Evolutionary conservation across 495 filamentous ascomycete species (phyloP), one percentile per base, ranked within the genome.

Genomic region (Bombardia bombarda): DNA sequence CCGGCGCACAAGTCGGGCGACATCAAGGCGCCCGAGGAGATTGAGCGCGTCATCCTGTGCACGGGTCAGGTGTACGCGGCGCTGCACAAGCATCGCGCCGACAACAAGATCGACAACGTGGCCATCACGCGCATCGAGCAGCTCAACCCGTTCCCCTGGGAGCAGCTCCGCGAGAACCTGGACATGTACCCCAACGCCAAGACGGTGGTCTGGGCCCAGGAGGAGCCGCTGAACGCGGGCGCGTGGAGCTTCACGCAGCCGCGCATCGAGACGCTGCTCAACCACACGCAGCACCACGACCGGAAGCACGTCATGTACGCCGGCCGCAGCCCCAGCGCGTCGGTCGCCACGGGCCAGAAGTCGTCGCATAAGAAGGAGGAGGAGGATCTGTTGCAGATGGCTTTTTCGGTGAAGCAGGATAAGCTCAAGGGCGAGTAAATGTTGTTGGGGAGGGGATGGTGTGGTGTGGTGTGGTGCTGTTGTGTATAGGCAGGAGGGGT

Each of bases 131-230:
- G 92, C 57, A 80, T 98, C 53, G 92, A 98, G 71, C 92, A 98
- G 71, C 79, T 98, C 22, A 84, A 97, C 68, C 92, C 92, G 55
- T 98, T 98, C 88, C 92, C 92, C 4, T 98, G 92, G 90, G 83
- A 86, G 51, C 86, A 90, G 70, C 79, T 98, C 33, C 82, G 83
- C 66, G 90, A 96, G 62, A 96, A 96, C 73, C 74, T 98, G 23
- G 89, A 98, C 70, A 77, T 66, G 68, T 98, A 98, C 70, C 84
- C 89, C 62, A 97, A 97, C 62, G 87, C 92, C 58, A 83, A 94
- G 73, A 86, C 88, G 48, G 90, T 98, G 46, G 86, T 97, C 45
- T 98, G 88, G 87, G 77, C 73, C 45, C 92, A 98, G 70, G 92
- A 98, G 68, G 92, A 98, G 70, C 92, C 92, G 25, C 77, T 98